phyloP scores from a whole-genome alignment of 192 early-diverging fungal genomes.

The Coemansia reversa region DNA sequence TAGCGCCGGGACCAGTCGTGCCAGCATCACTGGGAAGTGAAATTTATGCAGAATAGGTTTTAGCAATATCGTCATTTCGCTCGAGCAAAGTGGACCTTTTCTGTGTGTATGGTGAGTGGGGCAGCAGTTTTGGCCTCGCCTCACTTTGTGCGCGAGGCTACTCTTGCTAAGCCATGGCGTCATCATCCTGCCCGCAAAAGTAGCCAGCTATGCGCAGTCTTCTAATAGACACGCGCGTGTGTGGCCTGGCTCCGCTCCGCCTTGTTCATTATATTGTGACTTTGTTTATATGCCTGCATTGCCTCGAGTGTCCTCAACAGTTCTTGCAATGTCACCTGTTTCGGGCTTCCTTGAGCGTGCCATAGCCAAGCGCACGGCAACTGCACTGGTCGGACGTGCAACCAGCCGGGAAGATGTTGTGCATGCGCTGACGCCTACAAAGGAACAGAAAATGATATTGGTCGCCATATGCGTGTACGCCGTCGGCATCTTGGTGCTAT shows the following conservation, averaged over 20 bases:
- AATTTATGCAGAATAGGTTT: no score
- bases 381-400: conserved; percentile 15
- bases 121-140: no score
- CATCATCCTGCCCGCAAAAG: no score
- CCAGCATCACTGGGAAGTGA: no score
- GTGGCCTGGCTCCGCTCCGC: no score
- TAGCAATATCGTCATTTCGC: no score
- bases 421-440: conserved; percentile 40
- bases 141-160: no score
- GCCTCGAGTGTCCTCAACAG: neutral
- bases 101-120: no score
- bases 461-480: conserved; percentile 66
- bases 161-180: no score
- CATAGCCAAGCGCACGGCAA: conserved; percentile 2
- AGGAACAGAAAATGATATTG: conserved; percentile 38
- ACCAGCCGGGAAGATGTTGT: conserved; percentile 32
- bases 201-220: no score
- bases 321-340: conserved; percentile 10
- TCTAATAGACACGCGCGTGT: no score
- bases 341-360: neutral
- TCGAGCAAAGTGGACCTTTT: no score
- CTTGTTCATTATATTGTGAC: neutral
- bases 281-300: neutral
- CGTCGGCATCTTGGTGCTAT: conserved; percentile 69
- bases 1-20: neutral